Evolutionary conservation across 2,329 filamentous ascomycete genomes (phyloP).

Genomic region (Penicillium sp.): DNA sequence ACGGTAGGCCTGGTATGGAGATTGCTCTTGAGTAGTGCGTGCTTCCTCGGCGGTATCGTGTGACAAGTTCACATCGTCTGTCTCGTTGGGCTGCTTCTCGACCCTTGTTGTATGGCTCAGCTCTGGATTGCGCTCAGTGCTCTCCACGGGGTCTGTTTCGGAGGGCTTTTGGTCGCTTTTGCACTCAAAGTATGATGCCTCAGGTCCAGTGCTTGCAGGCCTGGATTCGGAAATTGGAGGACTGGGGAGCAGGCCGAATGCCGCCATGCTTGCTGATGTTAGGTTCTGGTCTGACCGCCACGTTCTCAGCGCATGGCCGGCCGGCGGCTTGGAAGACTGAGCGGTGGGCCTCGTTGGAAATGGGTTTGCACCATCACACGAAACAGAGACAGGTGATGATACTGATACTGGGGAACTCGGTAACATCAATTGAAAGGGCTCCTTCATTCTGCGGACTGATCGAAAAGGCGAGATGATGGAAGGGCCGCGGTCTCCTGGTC

Average conservation of each 20-base stretch:
- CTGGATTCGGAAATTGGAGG: conserved; percentile 40
- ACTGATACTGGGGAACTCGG: conserved; percentile 36
- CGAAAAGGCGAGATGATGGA: conserved; percentile 41
- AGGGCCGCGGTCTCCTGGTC: conserved; percentile 29
- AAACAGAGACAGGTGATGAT: conserved; percentile 32
- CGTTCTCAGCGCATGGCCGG: conserved; percentile 33
- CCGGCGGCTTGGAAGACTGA: conserved; percentile 20
- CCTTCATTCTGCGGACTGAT: conserved; percentile 43
- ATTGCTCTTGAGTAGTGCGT: conserved; percentile 1
- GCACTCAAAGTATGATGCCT: conserved; percentile 32
- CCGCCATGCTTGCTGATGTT: conserved; percentile 32
- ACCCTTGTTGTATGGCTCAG: background rate
- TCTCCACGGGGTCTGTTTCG: conserved; percentile 5
- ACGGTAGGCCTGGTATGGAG: conserved; percentile 21
- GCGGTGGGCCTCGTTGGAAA: conserved; percentile 24
- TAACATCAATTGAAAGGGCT: conserved; percentile 41
- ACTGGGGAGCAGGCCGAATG: conserved; percentile 41
- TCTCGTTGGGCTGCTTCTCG: background rate
- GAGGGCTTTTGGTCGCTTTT: background rate
- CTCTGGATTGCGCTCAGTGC: background rate
- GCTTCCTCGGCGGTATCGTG: background rate
- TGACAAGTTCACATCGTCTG: background rate
- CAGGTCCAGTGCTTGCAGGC: conserved; percentile 28
- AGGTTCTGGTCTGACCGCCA: conserved; percentile 43
- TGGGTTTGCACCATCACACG: conserved; percentile 27